Evolutionary conservation across 768 basidiomycete genomes (phyloP).

Genomic region (Russula brevipes): DNA sequence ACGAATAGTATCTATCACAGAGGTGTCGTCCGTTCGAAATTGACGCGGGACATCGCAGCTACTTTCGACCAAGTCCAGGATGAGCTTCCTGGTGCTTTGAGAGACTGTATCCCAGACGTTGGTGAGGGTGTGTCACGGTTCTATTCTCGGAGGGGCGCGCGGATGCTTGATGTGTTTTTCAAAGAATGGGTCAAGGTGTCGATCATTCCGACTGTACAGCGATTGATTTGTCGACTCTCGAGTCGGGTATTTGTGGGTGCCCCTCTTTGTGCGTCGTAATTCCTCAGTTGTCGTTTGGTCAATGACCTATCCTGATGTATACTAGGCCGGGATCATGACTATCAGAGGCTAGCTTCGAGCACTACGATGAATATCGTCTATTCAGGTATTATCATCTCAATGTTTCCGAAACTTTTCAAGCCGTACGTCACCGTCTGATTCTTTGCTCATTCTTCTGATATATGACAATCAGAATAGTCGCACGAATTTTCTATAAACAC

Average conservation of each 20-base stretch:
- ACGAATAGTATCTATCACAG: background rate
- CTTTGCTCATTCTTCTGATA: slow-evolving; percentile 23
- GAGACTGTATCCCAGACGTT: slow-evolving; percentile 33
- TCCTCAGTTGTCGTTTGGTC: background rate
- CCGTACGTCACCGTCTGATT: slow-evolving; percentile 34
- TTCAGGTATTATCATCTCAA: slow-evolving; percentile 32
- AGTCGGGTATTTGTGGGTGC: slow-evolving; percentile 37
- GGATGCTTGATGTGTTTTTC: too few species aligned
- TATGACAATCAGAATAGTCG: slow-evolving; percentile 26
- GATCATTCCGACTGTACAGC: slow-evolving; percentile 20
- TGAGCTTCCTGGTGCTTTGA: slow-evolving; percentile 41
- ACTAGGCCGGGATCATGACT: slow-evolving; percentile 41
- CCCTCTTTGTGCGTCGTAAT: slow-evolving; percentile 33
- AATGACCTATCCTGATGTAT: background rate
- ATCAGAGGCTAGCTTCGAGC: slow-evolving; percentile 34
- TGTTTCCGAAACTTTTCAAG: slow-evolving; percentile 40
- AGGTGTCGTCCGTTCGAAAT: slow-evolving; percentile 20
- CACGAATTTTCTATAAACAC: slow-evolving; percentile 24
- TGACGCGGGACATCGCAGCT: slow-evolving; percentile 29
- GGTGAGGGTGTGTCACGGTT: slow-evolving; percentile 17
- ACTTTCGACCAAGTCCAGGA: slow-evolving; percentile 40
- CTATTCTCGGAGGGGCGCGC: too few species aligned
- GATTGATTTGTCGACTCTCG: background rate
- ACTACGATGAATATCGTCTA: slow-evolving; percentile 37
- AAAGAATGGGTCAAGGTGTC: slow-evolving; percentile 38